Conservation (phyloP, 2,329 filamentous ascomycete species). For the Trichoderma pleuroti region DNA sequence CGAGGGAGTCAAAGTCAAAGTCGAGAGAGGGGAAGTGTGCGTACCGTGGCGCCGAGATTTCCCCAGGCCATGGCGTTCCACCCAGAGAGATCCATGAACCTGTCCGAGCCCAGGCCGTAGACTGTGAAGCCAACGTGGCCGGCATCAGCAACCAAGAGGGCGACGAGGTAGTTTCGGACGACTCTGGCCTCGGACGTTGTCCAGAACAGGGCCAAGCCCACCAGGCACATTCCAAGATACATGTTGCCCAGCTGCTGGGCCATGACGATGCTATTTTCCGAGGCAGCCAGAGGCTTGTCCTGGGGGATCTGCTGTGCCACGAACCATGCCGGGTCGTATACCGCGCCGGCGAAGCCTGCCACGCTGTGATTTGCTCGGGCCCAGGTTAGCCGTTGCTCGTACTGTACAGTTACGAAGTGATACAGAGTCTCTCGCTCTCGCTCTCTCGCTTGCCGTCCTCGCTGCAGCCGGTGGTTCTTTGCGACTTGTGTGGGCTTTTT, state of each 20-base stretch:
- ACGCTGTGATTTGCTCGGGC: slow-evolving; percentile 42
- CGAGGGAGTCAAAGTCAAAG: background rate
- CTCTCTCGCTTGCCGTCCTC: background rate
- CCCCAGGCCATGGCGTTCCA: slow-evolving; percentile 75
- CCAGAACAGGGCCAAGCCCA: slow-evolving; percentile 62
- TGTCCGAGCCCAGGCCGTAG: slow-evolving; percentile 55
- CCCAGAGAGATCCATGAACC: slow-evolving; percentile 47
- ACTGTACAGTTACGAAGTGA: background rate
- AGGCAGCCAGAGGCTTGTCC: slow-evolving; percentile 33
- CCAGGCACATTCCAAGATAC: slow-evolving; percentile 62
- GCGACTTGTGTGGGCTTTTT: background rate
- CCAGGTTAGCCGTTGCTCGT: slow-evolving; percentile 5
- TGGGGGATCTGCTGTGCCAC: slow-evolving; percentile 57
- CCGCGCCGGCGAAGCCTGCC: slow-evolving; percentile 54
- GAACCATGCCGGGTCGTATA: slow-evolving; percentile 59
- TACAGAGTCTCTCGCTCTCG: background rate
- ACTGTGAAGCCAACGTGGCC: slow-evolving; percentile 62
- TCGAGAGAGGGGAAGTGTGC: slow-evolving; percentile 24
- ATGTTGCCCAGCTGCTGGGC: slow-evolving; percentile 67
- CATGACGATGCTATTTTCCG: slow-evolving; percentile 52
- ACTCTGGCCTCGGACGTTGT: slow-evolving; percentile 63
- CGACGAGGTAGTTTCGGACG: slow-evolving; percentile 63
- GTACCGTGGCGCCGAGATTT: slow-evolving; percentile 63
- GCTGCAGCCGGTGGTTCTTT: background rate
- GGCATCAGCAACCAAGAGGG: slow-evolving; percentile 62